Evolutionary conservation across 208 protist species (phyloP), one percentile per base, ranked within the genome.

Genomic region (Acanthamoeba sp.): DNA sequence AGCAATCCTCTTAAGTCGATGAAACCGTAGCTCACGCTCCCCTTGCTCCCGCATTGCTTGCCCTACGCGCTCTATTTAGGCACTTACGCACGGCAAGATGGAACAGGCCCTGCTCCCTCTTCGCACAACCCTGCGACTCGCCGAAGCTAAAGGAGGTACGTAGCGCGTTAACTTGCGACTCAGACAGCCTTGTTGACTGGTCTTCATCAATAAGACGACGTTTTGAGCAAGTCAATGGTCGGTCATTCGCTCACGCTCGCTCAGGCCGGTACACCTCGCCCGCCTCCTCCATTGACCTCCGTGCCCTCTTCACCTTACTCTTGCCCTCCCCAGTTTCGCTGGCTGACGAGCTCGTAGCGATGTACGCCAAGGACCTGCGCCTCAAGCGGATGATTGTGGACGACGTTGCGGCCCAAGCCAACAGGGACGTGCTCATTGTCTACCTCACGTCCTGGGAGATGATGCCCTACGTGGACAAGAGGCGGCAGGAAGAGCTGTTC

Each of bases 361-460:
- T 91, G 84, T 91, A 69, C 84, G 52, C 50, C 16, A 59, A 66
- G 36, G 84, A 91, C 24, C 52, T 91, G 50, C 55, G 14, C n/a
- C 55, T 91, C 32, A 91, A 48, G 52, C 84, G 59, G 29, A 5
- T 62, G 16, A 71, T 91, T 40, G 22, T 91, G 42, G 59, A 59
- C 22, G 84, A 91, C 40, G 27, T 91, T 12, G 55, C 48, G 4
- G 32, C 55, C 27, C 84, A 91, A 38, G 52, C n/a, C 27, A 91
- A 91, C 84, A n/a, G 84, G 36, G 59, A 71, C 84, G 36, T 45
- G 50, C 84, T 91, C 12, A 62, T 91, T 20, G 55, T 91, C 27
- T 91, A 91, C 29, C 50, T 91, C 24, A 29, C 42, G 9, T n/a
- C 59, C 2, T 91, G 84, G 84, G 36, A 66, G 10, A 91, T 91